Percentiles rank a stretch among this genome's conserved stretches.
Evolutionary conservation across 371 early-diverging fungal species (phyloP).

Genomic region (Mucor indicus): DNA sequence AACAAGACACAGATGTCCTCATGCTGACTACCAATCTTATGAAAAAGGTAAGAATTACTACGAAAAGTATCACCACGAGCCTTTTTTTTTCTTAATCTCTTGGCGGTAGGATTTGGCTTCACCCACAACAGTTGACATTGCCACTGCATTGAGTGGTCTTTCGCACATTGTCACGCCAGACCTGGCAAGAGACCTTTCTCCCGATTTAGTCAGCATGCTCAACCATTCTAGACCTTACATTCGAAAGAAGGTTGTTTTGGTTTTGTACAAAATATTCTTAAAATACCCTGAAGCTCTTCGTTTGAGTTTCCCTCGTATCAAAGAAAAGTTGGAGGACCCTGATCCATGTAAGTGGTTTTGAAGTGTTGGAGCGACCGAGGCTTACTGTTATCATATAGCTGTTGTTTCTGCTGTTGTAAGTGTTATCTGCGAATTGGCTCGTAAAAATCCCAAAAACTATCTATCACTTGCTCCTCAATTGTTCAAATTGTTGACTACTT

Average conservation of each 20-base stretch:
- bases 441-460: conserved; percentile 88
- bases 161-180: conserved; percentile 91
- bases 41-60: conserved; percentile 74
- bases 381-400: conserved; percentile 34
- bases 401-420: conserved; percentile 92
- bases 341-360: conserved; percentile 71
- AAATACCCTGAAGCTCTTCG: conserved; percentile 88
- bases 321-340: conserved; percentile 87
- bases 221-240: conserved; percentile 91
- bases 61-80: neutral
- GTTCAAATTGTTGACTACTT: conserved; percentile 83
- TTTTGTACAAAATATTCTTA: conserved; percentile 85
- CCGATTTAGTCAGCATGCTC: conserved; percentile 82
- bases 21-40: conserved; percentile 95
- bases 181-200: conserved; percentile 85
- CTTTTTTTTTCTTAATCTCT: neutral
- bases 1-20: conserved; percentile 92
- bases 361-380: neutral
- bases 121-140: conserved; percentile 74
- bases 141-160: conserved; percentile 87
- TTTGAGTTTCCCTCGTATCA: conserved; percentile 82
- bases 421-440: conserved; percentile 93
- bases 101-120: conserved; percentile 80
- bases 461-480: conserved; percentile 92
- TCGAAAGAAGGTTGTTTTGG: conserved; percentile 87